A percentile compares a stretch with the other conserved stretches of the same genome.
These are phyloP conservation scores for Schizonepeta tenuifolia DNA, from an alignment of 257 asterid species.

Conservation along the genomic window DNA sequence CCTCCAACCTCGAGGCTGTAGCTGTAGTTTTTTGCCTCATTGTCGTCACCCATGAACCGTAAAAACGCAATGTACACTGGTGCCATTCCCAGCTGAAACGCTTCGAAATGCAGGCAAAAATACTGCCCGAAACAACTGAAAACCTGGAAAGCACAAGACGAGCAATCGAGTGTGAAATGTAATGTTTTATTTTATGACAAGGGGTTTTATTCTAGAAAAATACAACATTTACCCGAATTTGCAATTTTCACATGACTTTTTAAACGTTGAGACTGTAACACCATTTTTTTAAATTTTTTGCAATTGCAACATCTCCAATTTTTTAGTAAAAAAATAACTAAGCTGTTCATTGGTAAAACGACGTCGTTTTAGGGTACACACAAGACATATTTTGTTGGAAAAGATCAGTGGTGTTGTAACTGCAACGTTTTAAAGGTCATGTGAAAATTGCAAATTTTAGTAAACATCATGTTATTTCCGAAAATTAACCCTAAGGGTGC, in stretches of 20 bases:
- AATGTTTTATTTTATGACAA: not conserved
- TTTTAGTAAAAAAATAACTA: too few relatives aligned
- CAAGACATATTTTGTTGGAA: too few relatives aligned
- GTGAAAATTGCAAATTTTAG: too few relatives aligned
- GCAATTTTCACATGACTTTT: too few relatives aligned
- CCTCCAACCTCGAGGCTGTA: constrained; percentile 53
- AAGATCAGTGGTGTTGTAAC: not conserved
- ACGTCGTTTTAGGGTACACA: too few relatives aligned
- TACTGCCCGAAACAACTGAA: constrained; percentile 52
- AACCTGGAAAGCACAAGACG: constrained; percentile 30
- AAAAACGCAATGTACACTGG: constrained; percentile 46
- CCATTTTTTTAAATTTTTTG: not conserved
- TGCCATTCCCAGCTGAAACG: constrained; percentile 48
- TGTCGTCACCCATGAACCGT: constrained; percentile 51
- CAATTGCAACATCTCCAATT: not conserved
- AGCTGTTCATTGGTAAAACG: too few relatives aligned
- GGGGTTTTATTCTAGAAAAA: not conserved
- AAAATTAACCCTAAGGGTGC: not conserved
- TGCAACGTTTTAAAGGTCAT: too few relatives aligned
- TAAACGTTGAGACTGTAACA: too few relatives aligned
- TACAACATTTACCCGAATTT: not conserved
- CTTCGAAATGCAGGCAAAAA: constrained; percentile 51
- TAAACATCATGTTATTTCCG: not conserved
- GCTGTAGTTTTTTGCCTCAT: constrained; percentile 48
- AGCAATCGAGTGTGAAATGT: constrained; percentile 26